Base-by-base conservation (phyloP, 495 filamentous ascomycete species). In the Pyrenula massariospora region DNA sequence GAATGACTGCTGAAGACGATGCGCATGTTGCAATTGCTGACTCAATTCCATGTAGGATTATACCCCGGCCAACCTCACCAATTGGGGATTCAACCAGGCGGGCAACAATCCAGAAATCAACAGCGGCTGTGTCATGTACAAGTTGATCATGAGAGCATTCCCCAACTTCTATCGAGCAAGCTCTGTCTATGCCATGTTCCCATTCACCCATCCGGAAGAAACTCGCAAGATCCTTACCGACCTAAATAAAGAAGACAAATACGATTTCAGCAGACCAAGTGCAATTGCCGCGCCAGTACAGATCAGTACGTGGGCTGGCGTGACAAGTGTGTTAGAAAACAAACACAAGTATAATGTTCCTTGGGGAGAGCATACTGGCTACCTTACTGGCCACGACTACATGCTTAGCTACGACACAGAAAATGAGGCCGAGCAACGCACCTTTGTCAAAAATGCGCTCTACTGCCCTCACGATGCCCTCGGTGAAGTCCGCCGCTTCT, bases 151-250 rank as follows among this genome's bases (percentile, higher is more conserved):
- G 68, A 64, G 69, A 70, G 55, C 65, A 69, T 52, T 61, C 58
- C 62, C 2, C 65, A 64, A 59, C 57, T 60, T 12, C 69, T 70
- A 31, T 62, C 68, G 57, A 24, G 52, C 20, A 62, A 66, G 12
- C 67, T 66, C 8, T 55, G 49, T n/a, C 61, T 67, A n/a, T 62
- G 88, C 88, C n/a, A 86, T 90, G 62, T 93, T 87, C 64, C 89
- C 89, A 2, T 87, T 95, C 81, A 89, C 86, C 3, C 83, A 87
- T 22, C 86, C 87, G 10, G 62, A 68, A 25, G 89, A 93, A 67
- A 93, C 87, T 61, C 68, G 73, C 48, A 82, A 81, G 62, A 92
- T 94, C 59, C 77, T 85, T 64, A 87, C 82, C 61, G 71, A 78
- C 54, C 79, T 94, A n/a, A 81, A 82, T 51, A 77, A 82, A 52